Evolutionary conservation across 179 eudicot species (phyloP).

Genomic region (Heliamphora ciliata): DNA sequence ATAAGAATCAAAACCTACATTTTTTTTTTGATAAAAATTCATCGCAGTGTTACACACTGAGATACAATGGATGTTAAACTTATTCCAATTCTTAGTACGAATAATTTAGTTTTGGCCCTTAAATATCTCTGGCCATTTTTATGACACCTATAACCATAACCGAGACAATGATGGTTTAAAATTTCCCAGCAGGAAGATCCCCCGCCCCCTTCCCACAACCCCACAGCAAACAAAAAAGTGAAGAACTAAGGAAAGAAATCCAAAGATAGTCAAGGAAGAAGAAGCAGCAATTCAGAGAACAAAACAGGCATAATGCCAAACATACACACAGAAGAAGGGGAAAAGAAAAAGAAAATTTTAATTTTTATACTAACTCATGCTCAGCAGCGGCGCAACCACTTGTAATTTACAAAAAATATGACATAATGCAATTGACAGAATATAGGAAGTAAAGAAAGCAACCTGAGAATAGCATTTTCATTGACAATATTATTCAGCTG

Average conservation of each 20-base stretch:
- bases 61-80: background rate
- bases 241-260: background rate
- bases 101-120: background rate
- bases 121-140: background rate
- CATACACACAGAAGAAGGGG: background rate
- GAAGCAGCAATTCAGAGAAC: no score
- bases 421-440: background rate
- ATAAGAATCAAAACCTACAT: background rate
- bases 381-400: background rate
- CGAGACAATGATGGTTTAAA: background rate
- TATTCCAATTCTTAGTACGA: background rate
- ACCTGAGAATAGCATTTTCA: slow-evolving; percentile 65
- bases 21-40: background rate
- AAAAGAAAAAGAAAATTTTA: background rate
- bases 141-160: background rate
- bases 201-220: no score
- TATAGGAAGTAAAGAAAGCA: slow-evolving; percentile 6
- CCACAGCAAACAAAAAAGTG: background rate
- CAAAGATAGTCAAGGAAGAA: background rate
- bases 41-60: background rate
- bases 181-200: background rate
- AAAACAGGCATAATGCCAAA: no score
- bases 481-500: slow-evolving; percentile 49
- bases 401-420: background rate
- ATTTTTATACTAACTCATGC: background rate